Percentiles rank a stretch among this genome's conserved stretches.
These are phyloP conservation scores for Thozetella sp. DNA, from an alignment of 495 filamentous ascomycete species.

Conservation along the genomic window DNA sequence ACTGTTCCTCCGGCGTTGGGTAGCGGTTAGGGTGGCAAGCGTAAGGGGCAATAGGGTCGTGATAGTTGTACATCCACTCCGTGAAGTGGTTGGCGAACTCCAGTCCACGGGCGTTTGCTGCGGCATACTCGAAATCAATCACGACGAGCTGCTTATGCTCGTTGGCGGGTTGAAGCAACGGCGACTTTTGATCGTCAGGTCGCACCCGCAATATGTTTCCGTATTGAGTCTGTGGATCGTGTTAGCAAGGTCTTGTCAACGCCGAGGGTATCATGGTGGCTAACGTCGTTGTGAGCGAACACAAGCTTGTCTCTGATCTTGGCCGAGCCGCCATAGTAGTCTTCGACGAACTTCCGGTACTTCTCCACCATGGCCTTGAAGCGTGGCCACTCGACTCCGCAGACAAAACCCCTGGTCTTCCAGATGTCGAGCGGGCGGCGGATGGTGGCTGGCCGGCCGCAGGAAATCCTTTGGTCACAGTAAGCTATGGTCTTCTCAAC, in stretches of 20 bases:
- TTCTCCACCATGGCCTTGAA: slow-evolving; percentile 78
- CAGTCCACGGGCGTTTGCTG: slow-evolving; percentile 80
- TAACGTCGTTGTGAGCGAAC: slow-evolving; percentile 96
- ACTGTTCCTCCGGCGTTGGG: slow-evolving; percentile 80
- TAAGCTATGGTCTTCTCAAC: slow-evolving; percentile 76
- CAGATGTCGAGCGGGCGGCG: slow-evolving; percentile 46
- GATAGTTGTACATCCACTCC: slow-evolving; percentile 99
- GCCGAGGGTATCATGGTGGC: slow-evolving; percentile 24
- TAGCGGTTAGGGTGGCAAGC: slow-evolving; percentile 69
- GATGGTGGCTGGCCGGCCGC: slow-evolving; percentile 17
- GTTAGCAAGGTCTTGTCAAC: slow-evolving; percentile 8
- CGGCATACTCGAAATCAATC: slow-evolving; percentile 98
- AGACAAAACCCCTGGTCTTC: slow-evolving; percentile 74
- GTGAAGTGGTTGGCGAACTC: slow-evolving; percentile 99
- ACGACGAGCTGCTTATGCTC: slow-evolving; percentile 94
- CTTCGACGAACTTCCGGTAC: slow-evolving; percentile 74
- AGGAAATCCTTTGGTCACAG: slow-evolving; percentile 68
- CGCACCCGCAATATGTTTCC: slow-evolving; percentile 94
- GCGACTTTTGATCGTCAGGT: slow-evolving; percentile 77
- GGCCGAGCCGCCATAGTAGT: slow-evolving; percentile 66
- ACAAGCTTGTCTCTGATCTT: slow-evolving; percentile 75
- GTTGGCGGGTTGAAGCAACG: slow-evolving; percentile 84
- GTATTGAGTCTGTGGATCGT: slow-evolving; percentile 78
- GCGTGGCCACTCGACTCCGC: slow-evolving; percentile 79
- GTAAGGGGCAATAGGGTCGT: slow-evolving; percentile 65